Base-by-base conservation (phyloP, 1,284 basidiomycete genomes). In the Ustilago esculenta region DNA sequence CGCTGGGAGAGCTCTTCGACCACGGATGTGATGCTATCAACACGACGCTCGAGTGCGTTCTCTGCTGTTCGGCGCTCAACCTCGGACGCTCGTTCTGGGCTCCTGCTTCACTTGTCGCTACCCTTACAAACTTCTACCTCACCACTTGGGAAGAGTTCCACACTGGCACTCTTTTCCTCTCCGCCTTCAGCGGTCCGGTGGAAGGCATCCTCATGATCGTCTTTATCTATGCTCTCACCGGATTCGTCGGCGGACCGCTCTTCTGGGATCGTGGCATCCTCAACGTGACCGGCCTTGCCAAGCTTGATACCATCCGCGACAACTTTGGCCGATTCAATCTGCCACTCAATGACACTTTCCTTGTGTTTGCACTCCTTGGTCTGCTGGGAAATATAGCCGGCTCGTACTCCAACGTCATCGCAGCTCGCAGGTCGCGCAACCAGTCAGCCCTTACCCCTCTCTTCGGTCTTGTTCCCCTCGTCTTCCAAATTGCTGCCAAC, bases 101-200 rank as follows among this genome's bases (percentile, higher is more conserved):
- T n/a, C 57, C 98, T 21, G 87, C 90, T 1, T 90, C 90, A 0
- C 90, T 95, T 81, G 85, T 91, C 10, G 92, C 91, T 0, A 91
- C 92, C 0, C 86, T 96, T 15, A 90, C 91, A 66, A 97, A 92
- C 83, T 98, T 98, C 81, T 98, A 98, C 82, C 86, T 97, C 14
- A 83, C 92, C 1, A 96, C 94, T 4, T 98, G 95, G 95, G 95
- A 98, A 80, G 95, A 98, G 83, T 95, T 91, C 78, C 91, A 98
- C 82, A 98, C 95, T 1, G 91, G 90, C 15, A 77, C 74, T 12
- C 76, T 81, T 17, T 81, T 74, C 60, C 72, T 81, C 32, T 80
- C 92, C n/a, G 88, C 90, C 24, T 97, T 96, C 83, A 95, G 92
- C 9, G 95, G 95, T 0, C 95, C 95, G 0, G 92, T 98, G 2